phyloP scores from a whole-genome alignment of 495 filamentous ascomycete species.

The Penicillium robsamsonii region DNA sequence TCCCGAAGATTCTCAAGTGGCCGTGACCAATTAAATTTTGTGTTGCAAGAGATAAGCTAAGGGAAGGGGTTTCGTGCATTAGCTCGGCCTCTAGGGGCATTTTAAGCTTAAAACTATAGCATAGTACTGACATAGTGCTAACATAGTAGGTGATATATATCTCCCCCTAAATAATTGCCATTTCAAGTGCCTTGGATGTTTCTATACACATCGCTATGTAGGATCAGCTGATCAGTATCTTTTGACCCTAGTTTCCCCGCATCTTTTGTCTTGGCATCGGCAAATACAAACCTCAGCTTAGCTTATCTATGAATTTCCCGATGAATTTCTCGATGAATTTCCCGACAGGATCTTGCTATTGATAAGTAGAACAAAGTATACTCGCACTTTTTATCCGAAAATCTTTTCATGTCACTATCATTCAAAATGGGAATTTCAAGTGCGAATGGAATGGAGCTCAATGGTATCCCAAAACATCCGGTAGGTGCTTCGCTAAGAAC shows the following conservation, averaged over 20 bases:
- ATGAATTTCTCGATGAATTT: conserved; percentile 18
- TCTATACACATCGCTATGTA: not conserved
- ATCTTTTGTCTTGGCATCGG: conserved; percentile 20
- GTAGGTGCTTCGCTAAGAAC: not conserved
- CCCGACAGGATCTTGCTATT: conserved; percentile 8
- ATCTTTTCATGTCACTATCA: not conserved
- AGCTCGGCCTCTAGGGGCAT: not conserved
- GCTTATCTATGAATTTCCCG: not conserved
- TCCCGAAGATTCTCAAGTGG: conserved; percentile 4
- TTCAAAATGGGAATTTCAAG: conserved; percentile 7
- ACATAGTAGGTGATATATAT: not conserved
- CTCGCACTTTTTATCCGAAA: not conserved
- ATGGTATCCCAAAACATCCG: not conserved
- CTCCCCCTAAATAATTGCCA: not conserved
- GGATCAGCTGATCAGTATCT: not conserved
- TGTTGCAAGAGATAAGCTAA: conserved; percentile 4
- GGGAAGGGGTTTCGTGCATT: not conserved
- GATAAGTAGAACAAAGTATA: conserved; percentile 6
- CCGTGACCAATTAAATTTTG: not conserved
- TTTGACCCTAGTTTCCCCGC: conserved; percentile 11
- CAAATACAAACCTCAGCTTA: conserved; percentile 1
- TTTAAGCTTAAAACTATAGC: conserved; percentile 3
- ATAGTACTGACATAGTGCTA: no score
- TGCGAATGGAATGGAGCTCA: not conserved
- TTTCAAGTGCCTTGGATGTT: not conserved